A percentile compares a stretch with the other conserved stretches of the same genome.
Conservation (phyloP, 2,329 filamentous ascomycete species). For the Paecilomyces sp. region DNA sequence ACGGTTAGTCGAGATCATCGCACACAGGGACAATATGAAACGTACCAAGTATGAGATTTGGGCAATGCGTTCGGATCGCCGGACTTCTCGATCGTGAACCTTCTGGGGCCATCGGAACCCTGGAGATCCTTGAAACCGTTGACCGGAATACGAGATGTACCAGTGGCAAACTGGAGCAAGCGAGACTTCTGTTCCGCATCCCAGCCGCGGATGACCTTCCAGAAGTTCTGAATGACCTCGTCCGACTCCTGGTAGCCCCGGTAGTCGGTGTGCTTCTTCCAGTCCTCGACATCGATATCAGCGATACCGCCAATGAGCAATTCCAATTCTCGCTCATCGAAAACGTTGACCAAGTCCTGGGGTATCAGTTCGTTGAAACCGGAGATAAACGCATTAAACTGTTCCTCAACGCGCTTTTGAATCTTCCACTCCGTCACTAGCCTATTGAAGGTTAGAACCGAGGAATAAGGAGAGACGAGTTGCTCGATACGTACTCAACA, state of each 20-base stretch:
- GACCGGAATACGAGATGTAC: slow-evolving; percentile 94
- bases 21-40: slow-evolving; percentile 14
- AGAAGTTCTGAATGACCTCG: slow-evolving; percentile 97
- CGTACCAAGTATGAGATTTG: slow-evolving; percentile 96
- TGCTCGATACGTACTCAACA: slow-evolving; percentile 60
- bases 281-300: slow-evolving; percentile 99
- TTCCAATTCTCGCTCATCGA: slow-evolving; percentile 95
- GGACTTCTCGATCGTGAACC: slow-evolving; percentile 97
- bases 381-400: slow-evolving; percentile 95
- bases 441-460: slow-evolving; percentile 27
- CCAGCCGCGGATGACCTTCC: slow-evolving; percentile 91
- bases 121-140: slow-evolving; percentile 99
- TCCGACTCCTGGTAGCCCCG: slow-evolving; percentile 96
- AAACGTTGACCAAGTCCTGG: slow-evolving; percentile 93
- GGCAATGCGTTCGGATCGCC: slow-evolving; percentile 85
- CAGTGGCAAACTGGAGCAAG: slow-evolving; percentile 91
- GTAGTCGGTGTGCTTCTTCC: slow-evolving; percentile 99
- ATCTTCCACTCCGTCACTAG: slow-evolving; percentile 99
- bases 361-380: slow-evolving; percentile 98
- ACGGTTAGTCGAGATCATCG: slow-evolving; percentile 13
- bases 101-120: slow-evolving; percentile 86
- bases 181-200: slow-evolving; percentile 98
- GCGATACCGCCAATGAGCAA: slow-evolving; percentile 96
- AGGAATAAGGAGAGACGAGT: background rate
- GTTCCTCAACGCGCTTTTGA: slow-evolving; percentile 94